phyloP scores from a whole-genome alignment of 2,329 filamentous ascomycete genomes.

The Metarhizium brunneum region DNA sequence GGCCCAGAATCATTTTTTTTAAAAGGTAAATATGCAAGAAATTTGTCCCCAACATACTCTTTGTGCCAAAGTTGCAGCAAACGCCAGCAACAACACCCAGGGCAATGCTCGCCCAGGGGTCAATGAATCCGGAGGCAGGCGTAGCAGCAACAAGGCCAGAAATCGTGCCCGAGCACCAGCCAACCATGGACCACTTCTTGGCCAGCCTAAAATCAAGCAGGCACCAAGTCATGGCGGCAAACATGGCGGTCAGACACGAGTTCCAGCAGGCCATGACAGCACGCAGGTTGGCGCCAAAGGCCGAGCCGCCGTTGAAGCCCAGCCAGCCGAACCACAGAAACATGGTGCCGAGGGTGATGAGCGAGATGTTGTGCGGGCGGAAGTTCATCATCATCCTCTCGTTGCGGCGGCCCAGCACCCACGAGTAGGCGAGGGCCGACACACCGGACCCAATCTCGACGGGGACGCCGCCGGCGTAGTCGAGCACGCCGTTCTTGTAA shows the following conservation, averaged over 20 bases:
- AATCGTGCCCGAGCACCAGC: slow-evolving; percentile 64
- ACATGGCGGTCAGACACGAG: slow-evolving; percentile 86
- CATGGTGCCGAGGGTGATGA: slow-evolving; percentile 91
- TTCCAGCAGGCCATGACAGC: slow-evolving; percentile 98
- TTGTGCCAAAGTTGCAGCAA: slow-evolving; percentile 59
- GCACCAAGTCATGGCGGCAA: slow-evolving; percentile 88
- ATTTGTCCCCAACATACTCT: slow-evolving; percentile 25
- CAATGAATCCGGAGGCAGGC: slow-evolving; percentile 58
- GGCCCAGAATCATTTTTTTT: too few species aligned
- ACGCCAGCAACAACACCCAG: slow-evolving; percentile 59
- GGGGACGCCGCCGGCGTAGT: slow-evolving; percentile 92
- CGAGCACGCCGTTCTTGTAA: slow-evolving; percentile 81
- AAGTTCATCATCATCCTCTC: slow-evolving; percentile 99
- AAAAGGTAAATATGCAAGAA: background rate
- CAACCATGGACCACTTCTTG: slow-evolving; percentile 81
- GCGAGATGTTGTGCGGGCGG: slow-evolving; percentile 94
- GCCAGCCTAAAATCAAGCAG: slow-evolving; percentile 91
- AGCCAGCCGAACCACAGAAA: slow-evolving; percentile 99
- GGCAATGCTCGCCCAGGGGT: slow-evolving; percentile 57
- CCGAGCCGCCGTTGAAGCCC: slow-evolving; percentile 94
- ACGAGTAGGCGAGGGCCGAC: slow-evolving; percentile 88
- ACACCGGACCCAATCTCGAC: slow-evolving; percentile 95
- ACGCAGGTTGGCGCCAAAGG: slow-evolving; percentile 88
- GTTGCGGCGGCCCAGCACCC: slow-evolving; percentile 90
- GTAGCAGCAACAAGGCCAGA: slow-evolving; percentile 63